Percentiles rank a stretch among this genome's conserved stretches.
phyloP scores from a whole-genome alignment of 331 rosid genomes.

The Stylosanthes scabra region DNA sequence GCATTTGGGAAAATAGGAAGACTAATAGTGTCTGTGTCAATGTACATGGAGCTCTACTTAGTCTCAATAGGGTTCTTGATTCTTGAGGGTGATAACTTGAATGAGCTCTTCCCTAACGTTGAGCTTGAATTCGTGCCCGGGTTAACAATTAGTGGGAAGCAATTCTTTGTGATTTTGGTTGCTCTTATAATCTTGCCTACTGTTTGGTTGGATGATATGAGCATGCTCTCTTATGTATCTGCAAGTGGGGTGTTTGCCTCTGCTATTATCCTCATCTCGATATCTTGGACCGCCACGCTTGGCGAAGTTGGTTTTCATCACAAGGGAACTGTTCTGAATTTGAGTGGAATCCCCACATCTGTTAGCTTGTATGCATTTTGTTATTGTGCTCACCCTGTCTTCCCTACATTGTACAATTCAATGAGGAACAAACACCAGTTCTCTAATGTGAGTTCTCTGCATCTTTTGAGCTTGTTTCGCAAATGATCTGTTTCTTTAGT shows the following conservation, averaged over 20 bases:
- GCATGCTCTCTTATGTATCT: conserved; percentile 79
- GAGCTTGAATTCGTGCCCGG: conserved; percentile 51
- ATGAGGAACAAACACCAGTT: conserved; percentile 78
- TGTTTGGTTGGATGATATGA: conserved; percentile 80
- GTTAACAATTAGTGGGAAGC: conserved; percentile 50
- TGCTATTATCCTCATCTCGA: conserved; percentile 58
- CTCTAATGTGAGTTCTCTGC: conserved; percentile 63
- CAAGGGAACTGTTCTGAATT: conserved; percentile 54
- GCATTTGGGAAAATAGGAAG: conserved; percentile 82
- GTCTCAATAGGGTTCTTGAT: conserved; percentile 81
- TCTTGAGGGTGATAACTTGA: conserved; percentile 85
- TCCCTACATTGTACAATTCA: conserved; percentile 83
- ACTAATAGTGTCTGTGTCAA: conserved; percentile 52
- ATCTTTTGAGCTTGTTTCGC: not conserved
- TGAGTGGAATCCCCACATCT: conserved; percentile 75
- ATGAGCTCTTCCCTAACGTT: conserved; percentile 52
- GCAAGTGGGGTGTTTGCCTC: conserved; percentile 95
- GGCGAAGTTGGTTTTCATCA: conserved; percentile 70
- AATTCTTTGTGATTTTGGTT: conserved; percentile 59
- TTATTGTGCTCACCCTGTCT: conserved; percentile 90
- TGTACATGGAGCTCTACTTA: conserved; percentile 75
- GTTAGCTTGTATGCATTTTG: conserved; percentile 83
- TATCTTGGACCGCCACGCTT: conserved; percentile 65
- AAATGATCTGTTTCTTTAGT: no score
- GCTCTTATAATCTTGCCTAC: conserved; percentile 73